A percentile compares a stretch with the other conserved stretches of the same genome.
These are phyloP conservation scores for Streptanthus diversifolius DNA, from an alignment of 345 rosid genomes.

Conservation along the genomic window DNA sequence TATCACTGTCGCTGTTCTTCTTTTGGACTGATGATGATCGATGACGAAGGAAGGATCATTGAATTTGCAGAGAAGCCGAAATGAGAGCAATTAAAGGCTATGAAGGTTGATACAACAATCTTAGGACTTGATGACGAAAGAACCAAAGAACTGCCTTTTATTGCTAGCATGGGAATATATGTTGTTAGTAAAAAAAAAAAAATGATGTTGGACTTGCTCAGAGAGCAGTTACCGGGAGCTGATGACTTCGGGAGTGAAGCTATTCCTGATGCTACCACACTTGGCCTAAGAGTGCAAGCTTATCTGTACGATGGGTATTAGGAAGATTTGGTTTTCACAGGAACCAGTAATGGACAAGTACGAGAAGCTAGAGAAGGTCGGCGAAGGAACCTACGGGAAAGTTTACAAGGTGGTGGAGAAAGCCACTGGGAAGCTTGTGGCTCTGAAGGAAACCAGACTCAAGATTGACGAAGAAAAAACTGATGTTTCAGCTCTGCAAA, in stretches of 20 bases:
- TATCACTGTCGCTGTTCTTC: slow-evolving; percentile 96
- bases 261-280: slow-evolving; percentile 91
- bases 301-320: no score
- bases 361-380: no score
- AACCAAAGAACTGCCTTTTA: slow-evolving; percentile 89
- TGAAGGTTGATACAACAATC: slow-evolving; percentile 95
- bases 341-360: no score
- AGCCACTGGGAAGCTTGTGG: no score
- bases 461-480: no score
- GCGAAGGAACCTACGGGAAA: no score
- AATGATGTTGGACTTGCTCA: slow-evolving; percentile 81
- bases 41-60: slow-evolving; percentile 89
- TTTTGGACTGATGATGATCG: slow-evolving; percentile 94
- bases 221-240: slow-evolving; percentile 92
- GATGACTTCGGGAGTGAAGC: slow-evolving; percentile 99
- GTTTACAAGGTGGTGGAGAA: no score
- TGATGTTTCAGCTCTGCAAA: no score
- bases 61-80: slow-evolving; percentile 96
- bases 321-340: no score
- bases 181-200: slow-evolving; percentile 88
- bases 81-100: slow-evolving; percentile 88
- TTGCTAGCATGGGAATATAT: slow-evolving; percentile 99
- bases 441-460: no score
- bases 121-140: slow-evolving; percentile 88
- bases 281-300: slow-evolving; percentile 93